Evolutionary conservation across 2,329 filamentous ascomycete genomes (phyloP).

Genomic region (Aspergillus arachidicola): DNA sequence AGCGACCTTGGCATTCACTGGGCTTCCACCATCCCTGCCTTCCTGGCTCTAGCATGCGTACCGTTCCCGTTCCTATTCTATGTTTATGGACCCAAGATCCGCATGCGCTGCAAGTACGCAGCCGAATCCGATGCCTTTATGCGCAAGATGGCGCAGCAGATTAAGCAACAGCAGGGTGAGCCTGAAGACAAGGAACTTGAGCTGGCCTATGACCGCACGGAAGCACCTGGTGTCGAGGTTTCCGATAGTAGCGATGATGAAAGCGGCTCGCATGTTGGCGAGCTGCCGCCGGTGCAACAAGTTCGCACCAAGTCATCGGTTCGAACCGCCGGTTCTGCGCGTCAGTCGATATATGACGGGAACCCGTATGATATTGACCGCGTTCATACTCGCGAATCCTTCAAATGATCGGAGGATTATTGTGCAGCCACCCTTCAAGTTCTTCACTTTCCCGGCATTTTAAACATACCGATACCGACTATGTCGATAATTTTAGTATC

Average conservation of each 20-base stretch:
- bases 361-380: constrained; percentile 50
- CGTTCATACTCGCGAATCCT: constrained; percentile 45
- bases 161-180: constrained; percentile 9
- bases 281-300: constrained; percentile 24
- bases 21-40: constrained; percentile 50
- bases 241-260: constrained; percentile 28
- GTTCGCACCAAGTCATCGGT: constrained; percentile 33
- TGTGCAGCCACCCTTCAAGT: neutral
- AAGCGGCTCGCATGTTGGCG: constrained; percentile 24
- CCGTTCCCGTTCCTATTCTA: constrained; percentile 50
- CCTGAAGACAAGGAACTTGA: constrained; percentile 23
- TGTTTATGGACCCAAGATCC: constrained; percentile 43
- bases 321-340: constrained; percentile 25
- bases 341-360: constrained; percentile 41
- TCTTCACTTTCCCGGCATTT: neutral
- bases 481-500: constrained; percentile 25
- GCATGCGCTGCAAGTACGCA: constrained; percentile 46
- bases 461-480: constrained; percentile 2
- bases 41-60: constrained; percentile 48
- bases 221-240: constrained; percentile 30
- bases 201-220: constrained; percentile 33
- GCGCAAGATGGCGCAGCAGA: constrained; percentile 36
- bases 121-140: constrained; percentile 40
- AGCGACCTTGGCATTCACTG: constrained; percentile 50
- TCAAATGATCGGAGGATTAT: constrained; percentile 23